Conservation (phyloP, 352 stramenopile species). For the Globisporangium viniferum region DNA sequence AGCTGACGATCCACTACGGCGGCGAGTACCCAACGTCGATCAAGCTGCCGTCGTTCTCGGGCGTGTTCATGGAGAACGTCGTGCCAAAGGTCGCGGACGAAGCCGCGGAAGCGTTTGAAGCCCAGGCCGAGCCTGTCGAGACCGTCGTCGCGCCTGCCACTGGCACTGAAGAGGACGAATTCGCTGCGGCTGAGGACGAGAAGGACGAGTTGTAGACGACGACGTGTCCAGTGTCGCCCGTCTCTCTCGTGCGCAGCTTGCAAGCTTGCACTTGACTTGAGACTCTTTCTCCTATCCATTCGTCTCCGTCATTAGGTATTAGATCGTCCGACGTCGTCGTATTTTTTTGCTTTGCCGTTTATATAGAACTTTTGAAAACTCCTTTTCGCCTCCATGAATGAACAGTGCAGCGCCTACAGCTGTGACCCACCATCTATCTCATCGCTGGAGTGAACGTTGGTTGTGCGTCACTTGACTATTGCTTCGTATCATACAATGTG, state of each 20-base stretch:
- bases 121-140: slow-evolving; percentile 18
- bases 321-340: background rate
- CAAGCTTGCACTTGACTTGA: background rate
- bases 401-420: too few species aligned
- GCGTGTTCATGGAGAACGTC: slow-evolving; percentile 61
- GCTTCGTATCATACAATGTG: too few species aligned
- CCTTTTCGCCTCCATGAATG: background rate
- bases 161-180: slow-evolving; percentile 41
- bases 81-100: slow-evolving; percentile 34
- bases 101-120: slow-evolving; percentile 22
- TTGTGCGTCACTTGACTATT: background rate
- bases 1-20: slow-evolving; percentile 74
- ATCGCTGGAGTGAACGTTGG: background rate
- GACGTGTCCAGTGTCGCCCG: background rate
- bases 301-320: background rate
- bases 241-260: background rate
- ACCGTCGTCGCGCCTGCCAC: slow-evolving; percentile 9
- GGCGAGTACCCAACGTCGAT: slow-evolving; percentile 67
- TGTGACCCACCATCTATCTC: too few species aligned
- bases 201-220: slow-evolving; percentile 53
- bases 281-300: background rate
- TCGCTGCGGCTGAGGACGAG: slow-evolving; percentile 41
- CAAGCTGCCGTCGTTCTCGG: slow-evolving; percentile 56
- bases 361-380: background rate
- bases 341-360: slow-evolving; percentile 4